Conservation (phyloP, 306 rosid genomes). For the Sesbania bispinosa region DNA sequence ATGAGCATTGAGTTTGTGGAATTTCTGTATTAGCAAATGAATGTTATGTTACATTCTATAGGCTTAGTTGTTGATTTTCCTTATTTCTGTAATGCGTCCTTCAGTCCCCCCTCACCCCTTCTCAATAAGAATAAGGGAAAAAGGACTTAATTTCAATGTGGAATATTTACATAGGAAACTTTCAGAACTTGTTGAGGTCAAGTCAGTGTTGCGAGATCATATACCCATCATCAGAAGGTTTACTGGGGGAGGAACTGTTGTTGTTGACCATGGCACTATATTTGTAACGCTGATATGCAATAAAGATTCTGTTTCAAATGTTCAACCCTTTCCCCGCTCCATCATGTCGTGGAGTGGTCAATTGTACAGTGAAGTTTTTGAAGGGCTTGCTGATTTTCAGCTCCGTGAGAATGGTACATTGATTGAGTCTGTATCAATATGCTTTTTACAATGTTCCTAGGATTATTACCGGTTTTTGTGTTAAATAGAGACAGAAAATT, state of each 20-base stretch:
- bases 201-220: slow-evolving; percentile 65
- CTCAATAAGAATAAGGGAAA: no score
- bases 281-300: slow-evolving; percentile 91
- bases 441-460: neutral
- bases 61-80: slow-evolving; percentile 19
- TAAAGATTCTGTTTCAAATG: slow-evolving; percentile 64
- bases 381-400: slow-evolving; percentile 63
- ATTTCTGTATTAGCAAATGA: no score
- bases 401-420: slow-evolving; percentile 91
- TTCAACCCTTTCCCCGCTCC: slow-evolving; percentile 82
- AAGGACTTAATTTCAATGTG: slow-evolving; percentile 20
- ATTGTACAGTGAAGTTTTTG: slow-evolving; percentile 66
- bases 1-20: neutral
- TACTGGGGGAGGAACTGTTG: slow-evolving; percentile 92
- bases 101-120: no score
- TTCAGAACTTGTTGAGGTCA: slow-evolving; percentile 62
- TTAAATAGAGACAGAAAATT: neutral
- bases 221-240: slow-evolving; percentile 86
- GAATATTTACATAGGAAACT: slow-evolving; percentile 59
- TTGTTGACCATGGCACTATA: slow-evolving; percentile 68
- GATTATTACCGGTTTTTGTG: neutral
- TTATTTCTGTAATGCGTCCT: slow-evolving; percentile 2
- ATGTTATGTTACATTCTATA: neutral
- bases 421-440: slow-evolving; percentile 16
- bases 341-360: slow-evolving; percentile 91